Evolutionary conservation across 768 basidiomycete genomes (phyloP), one percentile per base, ranked within the genome.

Genomic region (Pleurotus platypus): DNA sequence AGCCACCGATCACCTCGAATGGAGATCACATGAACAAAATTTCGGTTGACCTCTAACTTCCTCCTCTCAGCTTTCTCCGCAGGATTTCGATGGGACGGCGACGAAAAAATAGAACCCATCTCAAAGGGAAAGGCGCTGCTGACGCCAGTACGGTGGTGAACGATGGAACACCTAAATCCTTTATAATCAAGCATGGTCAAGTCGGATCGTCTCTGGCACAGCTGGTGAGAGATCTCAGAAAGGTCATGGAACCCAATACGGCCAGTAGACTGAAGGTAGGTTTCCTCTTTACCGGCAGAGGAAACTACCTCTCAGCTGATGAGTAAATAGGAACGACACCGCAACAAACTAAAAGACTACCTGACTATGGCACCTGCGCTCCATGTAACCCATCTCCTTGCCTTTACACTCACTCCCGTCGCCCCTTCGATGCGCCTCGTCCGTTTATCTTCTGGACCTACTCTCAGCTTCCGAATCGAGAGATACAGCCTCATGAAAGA

Each of bases 161-260:
- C 39, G 66, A 72, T 1, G 74, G 70, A 58, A 73, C 73, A 0
- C 96, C 96, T 3, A 96, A 91, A 74, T 94, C 94, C 0, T 98
- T 99, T 66, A 90, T 99, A 58, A 91, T 99, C 68, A 96, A 95
- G 70, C 92, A 95, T 74, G 97, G 97, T 40, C 85, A 87, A 57
- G 94, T 98, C 27, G 96, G 97, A 16, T 78, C 82, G 49, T 93
- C 92, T 6, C 76, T 98, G 56, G 74, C 86, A 4, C 92, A 94
- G 66, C 87, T 99, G 38, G 95, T 98, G 16, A 83, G 91, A 56
- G 96, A 99, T 73, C 76, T 97, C 66, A 80, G 97, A 66, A 91
- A 92, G 71, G 92, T 97, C 59, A 92, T 99, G 92, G 97, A 99
- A 69, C 97, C 97, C 58, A 93, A 98, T 66, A 99, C 97, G 12